phyloP scores from a whole-genome alignment of 164 flowering plant genomes.

The grape (Vitis vinifera) region ASM3070453v1 NC_081818.1:28205501-28206000 shows the following conservation, averaged over 20 bases:
- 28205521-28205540: no score
- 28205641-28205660: no score
- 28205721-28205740: conserved; percentile 9
- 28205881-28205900: conserved; percentile 18
- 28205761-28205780: conserved; percentile 19
- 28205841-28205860: neutral
- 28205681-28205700: no score
- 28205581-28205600: no score
- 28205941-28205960: conserved; percentile 8
- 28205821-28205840: neutral
- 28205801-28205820: conserved; percentile 8
- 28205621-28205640: no score
- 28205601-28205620: no score
- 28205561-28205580: no score
- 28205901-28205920: conserved; percentile 1
- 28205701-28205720: conserved; percentile 22
- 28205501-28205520: no score
- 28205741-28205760: conserved; percentile 16
- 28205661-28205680: no score
- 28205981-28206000: neutral
- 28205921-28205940: conserved; percentile 8
- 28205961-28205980: neutral
- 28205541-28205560: no score
- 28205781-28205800: conserved; percentile 13
- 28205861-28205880: neutral